phyloP scores from a whole-genome alignment of 306 rosid genomes.

The Malus sylvestris region DNA sequence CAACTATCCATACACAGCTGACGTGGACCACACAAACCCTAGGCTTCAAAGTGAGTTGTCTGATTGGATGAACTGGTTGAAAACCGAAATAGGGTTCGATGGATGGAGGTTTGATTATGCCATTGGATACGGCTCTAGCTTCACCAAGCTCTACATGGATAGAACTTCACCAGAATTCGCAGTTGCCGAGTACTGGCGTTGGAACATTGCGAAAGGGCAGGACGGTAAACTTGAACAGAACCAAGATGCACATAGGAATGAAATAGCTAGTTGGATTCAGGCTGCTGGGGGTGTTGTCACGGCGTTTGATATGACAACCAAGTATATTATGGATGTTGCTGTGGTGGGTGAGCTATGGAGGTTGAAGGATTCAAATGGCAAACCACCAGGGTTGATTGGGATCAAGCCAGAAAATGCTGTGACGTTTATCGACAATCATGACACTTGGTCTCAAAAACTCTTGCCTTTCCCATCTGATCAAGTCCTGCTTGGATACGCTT shows the following conservation, averaged over 20 bases:
- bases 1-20: background rate
- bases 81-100: constrained; percentile 53
- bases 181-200: constrained; percentile 54
- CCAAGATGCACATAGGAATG: constrained; percentile 32
- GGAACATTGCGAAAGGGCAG: constrained; percentile 3
- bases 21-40: constrained; percentile 59
- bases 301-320: constrained; percentile 48
- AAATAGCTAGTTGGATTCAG: constrained; percentile 32
- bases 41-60: constrained; percentile 50
- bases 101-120: constrained; percentile 79
- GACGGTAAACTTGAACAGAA: constrained; percentile 27
- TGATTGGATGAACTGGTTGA: constrained; percentile 82
- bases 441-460: constrained; percentile 51
- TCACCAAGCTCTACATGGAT: constrained; percentile 41
- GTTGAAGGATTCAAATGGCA: constrained; percentile 45
- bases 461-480: constrained; percentile 69
- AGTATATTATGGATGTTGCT: constrained; percentile 48
- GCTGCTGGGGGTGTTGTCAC: constrained; percentile 32
- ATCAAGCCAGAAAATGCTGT: constrained; percentile 65
- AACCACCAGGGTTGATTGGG: constrained; percentile 73
- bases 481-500: constrained; percentile 74
- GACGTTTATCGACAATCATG: constrained; percentile 74
- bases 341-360: constrained; percentile 56
- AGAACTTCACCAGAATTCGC: constrained; percentile 49
- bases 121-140: constrained; percentile 40